Evolutionary conservation across 805 yeast genomes (phyloP).

Genomic region (Spathaspora gorwiae): DNA sequence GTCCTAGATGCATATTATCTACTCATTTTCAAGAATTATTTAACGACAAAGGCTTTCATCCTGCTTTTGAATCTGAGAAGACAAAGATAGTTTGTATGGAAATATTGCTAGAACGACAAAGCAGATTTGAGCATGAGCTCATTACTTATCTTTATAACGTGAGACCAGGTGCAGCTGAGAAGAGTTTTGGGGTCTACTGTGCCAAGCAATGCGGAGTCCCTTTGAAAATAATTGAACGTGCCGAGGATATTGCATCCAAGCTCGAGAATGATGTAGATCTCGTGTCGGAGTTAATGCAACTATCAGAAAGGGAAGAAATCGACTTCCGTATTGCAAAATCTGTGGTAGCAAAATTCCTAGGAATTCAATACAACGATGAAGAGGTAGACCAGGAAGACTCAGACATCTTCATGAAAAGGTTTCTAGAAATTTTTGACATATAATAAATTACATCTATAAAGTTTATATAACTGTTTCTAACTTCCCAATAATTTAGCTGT

Average conservation of each 20-base stretch:
- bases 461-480: conserved; percentile 1
- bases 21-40: conserved; percentile 45
- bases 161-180: conserved; percentile 1
- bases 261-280: conserved; percentile 3
- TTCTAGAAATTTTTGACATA: neutral
- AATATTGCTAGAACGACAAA: conserved; percentile 1
- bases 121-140: neutral
- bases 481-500: conserved; percentile 47
- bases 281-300: neutral
- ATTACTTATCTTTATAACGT: conserved; percentile 5
- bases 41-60: conserved; percentile 4
- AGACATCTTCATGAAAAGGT: neutral
- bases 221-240: conserved; percentile 1
- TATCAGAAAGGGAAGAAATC: conserved; percentile 3
- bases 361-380: neutral
- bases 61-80: neutral
- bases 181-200: conserved; percentile 9
- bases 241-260: conserved; percentile 2
- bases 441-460: neutral
- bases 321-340: conserved; percentile 1
- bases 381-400: neutral
- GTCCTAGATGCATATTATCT: conserved; percentile 28
- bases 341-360: conserved; percentile 3
- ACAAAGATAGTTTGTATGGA: neutral
- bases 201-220: conserved; percentile 5